Evolutionary conservation across 495 filamentous ascomycete species (phyloP), one percentile per base, ranked within the genome.

Genomic region (Xylaria acuta): DNA sequence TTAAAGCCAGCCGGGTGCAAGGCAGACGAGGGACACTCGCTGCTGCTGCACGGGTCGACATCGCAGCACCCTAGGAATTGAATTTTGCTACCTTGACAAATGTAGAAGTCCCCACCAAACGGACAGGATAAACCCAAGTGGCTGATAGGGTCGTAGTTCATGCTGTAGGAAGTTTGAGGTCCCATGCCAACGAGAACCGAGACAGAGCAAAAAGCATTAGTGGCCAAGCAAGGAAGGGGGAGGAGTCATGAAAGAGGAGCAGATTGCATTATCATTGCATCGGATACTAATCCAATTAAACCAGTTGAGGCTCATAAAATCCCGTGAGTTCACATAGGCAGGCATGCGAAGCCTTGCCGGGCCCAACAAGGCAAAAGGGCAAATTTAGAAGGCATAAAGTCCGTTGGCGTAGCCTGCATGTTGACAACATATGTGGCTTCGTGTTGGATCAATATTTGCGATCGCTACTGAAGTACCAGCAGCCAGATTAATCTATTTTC

Each of bases 51-150:
- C 8, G 81, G 81, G 45, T 83, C 54, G 66, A 66, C 68, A 47
- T 71, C 77, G 69, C 81, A 83, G 69, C 81, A 83, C 0, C 81
- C 81, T 11, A 83, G 0, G 53, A 82, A 83, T 18, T 74, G 32
- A 38, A 64, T 30, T 1, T 32, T 30, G 20, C 54, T 71, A n/a
- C 76, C 67, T 8, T 74, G 51, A 70, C 81, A 83, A 40, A 78
- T 75, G 75, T 82, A 78, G 60, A 79, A 78, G 8, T 30, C 25
- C 53, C 77, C 79, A 14, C 73, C 76, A 0, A 4, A 62, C 1
- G 76, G 76, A 64, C 81, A 82, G 20, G 75, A 70, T 2, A 80
- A 60, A 0, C 81, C 80, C 1, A 82, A 68, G 40, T 77, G 1
- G 73, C 14, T 51, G 20, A 73, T 63, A 3, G 71, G 71, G 65